phyloP scores from a whole-genome alignment of 306 rosid genomes.

The Luffa acutangula region DNA sequence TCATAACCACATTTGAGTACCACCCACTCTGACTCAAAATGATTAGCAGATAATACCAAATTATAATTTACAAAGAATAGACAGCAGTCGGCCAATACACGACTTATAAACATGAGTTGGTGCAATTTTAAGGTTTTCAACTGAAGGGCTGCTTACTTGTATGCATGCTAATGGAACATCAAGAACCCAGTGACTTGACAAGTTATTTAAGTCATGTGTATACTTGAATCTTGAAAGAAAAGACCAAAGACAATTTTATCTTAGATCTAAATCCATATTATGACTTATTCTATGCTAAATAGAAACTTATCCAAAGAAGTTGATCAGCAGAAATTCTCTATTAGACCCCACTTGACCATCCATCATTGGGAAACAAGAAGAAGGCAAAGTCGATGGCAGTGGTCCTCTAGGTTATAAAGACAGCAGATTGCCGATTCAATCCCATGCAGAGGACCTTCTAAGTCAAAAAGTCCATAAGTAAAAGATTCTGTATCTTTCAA shows the following conservation, averaged over 20 bases:
- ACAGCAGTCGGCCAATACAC: neutral
- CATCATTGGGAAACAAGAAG: neutral
- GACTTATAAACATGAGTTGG: neutral
- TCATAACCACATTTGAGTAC: neutral
- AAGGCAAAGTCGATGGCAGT: neutral
- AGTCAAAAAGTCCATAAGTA: neutral
- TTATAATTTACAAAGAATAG: neutral
- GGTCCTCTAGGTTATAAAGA: neutral
- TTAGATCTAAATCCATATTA: neutral
- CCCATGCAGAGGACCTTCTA: slow-evolving; percentile 13
- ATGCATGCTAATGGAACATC: neutral
- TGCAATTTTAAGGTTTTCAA: neutral
- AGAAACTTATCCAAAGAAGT: neutral
- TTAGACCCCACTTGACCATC: neutral
- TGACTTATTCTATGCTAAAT: neutral
- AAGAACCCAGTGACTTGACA: neutral
- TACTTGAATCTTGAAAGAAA: neutral
- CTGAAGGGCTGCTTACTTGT: neutral
- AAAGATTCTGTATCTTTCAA: neutral
- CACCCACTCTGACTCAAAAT: neutral
- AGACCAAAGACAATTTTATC: neutral
- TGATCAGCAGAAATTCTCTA: neutral
- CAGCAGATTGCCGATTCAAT: neutral
- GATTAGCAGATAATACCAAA: neutral
- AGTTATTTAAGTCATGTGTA: neutral